Conservation (phyloP, 768 basidiomycete genomes). For the Amanita fuliginea region DNA sequence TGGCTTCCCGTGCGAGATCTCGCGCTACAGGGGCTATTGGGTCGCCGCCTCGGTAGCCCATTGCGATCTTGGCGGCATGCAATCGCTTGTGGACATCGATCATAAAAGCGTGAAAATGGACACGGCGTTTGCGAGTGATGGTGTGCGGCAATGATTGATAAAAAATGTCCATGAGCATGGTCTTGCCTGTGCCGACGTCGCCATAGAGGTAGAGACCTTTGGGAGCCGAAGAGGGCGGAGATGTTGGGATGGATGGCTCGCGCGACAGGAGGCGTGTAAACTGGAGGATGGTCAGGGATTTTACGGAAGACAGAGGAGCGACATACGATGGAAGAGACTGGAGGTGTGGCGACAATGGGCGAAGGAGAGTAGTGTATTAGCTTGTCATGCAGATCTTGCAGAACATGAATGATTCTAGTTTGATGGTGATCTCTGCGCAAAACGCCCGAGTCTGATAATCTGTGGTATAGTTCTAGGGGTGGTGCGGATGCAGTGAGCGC, state of each 20-base stretch:
- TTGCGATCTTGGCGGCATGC: constrained; percentile 67
- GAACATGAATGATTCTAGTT: constrained; percentile 67
- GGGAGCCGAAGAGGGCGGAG: constrained; percentile 46
- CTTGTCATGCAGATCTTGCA: constrained; percentile 71
- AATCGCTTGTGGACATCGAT: constrained; percentile 93
- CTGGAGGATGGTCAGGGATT: constrained; percentile 16
- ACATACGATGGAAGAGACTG: constrained; percentile 29
- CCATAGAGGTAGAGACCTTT: constrained; percentile 93
- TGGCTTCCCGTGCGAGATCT: constrained; percentile 76
- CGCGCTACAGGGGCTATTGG: constrained; percentile 81
- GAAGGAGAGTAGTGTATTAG: constrained; percentile 66
- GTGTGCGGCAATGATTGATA: constrained; percentile 68
- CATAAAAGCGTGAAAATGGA: constrained; percentile 99
- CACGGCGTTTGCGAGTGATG: constrained; percentile 67
- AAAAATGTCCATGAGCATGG: constrained; percentile 99
- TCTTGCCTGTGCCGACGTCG: constrained; percentile 95
- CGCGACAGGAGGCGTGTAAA: constrained; percentile 36
- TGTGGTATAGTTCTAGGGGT: constrained; percentile 34
- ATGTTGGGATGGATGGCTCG: constrained; percentile 22
- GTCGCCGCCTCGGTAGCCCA: constrained; percentile 64
- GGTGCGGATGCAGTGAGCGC: constrained; percentile 23
- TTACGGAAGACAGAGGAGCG: constrained; percentile 16
- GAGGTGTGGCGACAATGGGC: constrained; percentile 32
- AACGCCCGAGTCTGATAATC: constrained; percentile 31
- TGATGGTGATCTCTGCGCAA: constrained; percentile 78